Percentiles rank a stretch among this genome's conserved stretches.
phyloP scores from a whole-genome alignment of 129 eudicot genomes.

The Glebionis coronaria region DNA sequence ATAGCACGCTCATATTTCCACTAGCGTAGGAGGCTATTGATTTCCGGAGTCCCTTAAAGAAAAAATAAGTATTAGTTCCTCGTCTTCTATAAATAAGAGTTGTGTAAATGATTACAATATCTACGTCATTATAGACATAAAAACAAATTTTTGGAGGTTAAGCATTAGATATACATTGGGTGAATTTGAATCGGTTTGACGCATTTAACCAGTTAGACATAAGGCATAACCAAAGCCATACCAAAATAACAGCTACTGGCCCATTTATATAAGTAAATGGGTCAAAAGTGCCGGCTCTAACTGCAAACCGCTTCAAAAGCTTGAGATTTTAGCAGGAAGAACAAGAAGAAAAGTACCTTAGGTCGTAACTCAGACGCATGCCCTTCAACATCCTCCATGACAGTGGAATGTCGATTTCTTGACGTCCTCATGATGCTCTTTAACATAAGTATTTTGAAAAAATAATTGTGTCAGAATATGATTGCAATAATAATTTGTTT shows the following conservation, averaged over 20 bases:
- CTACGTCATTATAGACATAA: neutral
- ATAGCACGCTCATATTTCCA: neutral
- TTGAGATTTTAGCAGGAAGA: neutral
- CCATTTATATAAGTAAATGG: neutral
- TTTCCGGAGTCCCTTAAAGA: conserved; percentile 52
- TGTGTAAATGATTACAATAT: neutral
- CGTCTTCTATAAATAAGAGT: neutral
- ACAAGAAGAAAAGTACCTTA: conserved; percentile 42
- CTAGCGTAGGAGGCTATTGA: conserved; percentile 51
- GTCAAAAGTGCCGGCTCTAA: neutral
- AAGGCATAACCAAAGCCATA: too few species aligned
- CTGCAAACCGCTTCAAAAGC: neutral
- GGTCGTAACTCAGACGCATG: conserved; percentile 64
- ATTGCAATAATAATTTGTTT: neutral
- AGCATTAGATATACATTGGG: too few species aligned
- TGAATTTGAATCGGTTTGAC: neutral
- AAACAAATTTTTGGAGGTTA: neutral
- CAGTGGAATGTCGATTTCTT: conserved; percentile 16
- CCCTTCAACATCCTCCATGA: conserved; percentile 38
- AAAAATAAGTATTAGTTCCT: neutral
- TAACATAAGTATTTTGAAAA: conserved; percentile 41
- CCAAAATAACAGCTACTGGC: neutral
- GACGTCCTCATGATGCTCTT: conserved; percentile 36
- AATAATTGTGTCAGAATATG: neutral
- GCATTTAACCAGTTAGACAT: neutral